Conservation (phyloP, 768 basidiomycete species). For the Auricularia auricula-judae region DNA sequence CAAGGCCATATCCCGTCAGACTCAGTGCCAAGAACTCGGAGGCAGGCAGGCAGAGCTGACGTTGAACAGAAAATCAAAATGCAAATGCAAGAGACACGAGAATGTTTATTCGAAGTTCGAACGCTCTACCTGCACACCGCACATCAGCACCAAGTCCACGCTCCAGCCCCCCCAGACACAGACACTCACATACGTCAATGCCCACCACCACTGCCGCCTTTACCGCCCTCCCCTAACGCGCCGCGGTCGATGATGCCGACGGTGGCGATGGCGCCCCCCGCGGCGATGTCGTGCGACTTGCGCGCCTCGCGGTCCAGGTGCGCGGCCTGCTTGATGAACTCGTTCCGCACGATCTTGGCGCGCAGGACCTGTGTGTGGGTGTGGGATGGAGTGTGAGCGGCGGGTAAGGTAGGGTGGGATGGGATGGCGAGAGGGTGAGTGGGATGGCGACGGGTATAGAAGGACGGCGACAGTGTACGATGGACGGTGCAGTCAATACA, state of each 20-base stretch:
- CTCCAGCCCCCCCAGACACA: no score
- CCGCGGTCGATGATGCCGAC: conserved; percentile 54
- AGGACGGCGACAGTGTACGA: not conserved
- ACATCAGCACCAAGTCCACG: no score
- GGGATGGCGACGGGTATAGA: not conserved
- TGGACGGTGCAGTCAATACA: no score
- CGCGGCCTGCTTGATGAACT: conserved; percentile 57
- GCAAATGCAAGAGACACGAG: no score
- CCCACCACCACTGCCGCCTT: no score
- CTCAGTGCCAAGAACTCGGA: no score
- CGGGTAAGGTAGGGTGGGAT: not conserved
- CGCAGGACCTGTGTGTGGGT: conserved; percentile 37
- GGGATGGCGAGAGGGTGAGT: not conserved
- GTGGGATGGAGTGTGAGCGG: not conserved
- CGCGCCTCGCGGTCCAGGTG: conserved; percentile 57
- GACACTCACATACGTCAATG: no score
- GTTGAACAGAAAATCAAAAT: no score
- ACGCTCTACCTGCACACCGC: no score
- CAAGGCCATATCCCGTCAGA: no score
- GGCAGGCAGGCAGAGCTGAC: no score
- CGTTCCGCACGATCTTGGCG: conserved; percentile 58
- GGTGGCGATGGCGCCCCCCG: conserved; percentile 63
- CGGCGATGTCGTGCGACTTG: conserved; percentile 58
- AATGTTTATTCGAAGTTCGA: no score
- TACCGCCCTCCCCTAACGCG: not conserved